These are phyloP conservation scores for Hemileccinum rubropunctum DNA, from an alignment of 768 basidiomycete genomes.

Conservation along the genomic window DNA sequence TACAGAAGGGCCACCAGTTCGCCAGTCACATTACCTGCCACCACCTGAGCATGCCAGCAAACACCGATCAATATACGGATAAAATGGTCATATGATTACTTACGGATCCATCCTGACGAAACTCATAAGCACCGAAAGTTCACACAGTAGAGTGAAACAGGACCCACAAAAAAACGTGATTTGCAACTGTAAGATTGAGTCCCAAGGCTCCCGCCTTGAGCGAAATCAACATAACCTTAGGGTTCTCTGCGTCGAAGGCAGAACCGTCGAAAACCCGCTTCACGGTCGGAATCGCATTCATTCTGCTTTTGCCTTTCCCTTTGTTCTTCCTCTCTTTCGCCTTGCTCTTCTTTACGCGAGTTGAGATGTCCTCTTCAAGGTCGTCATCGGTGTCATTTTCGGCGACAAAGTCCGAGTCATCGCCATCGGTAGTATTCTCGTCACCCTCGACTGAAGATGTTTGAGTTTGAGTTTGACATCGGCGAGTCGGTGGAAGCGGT, in stretches of 20 bases:
- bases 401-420: conserved; percentile 36
- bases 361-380: conserved; percentile 30
- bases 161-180: conserved; percentile 78
- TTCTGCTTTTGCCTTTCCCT: conserved; percentile 32
- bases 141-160: not conserved
- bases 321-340: conserved; percentile 39
- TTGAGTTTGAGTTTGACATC: conserved; percentile 6
- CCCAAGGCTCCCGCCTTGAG: conserved; percentile 86
- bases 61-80: conserved; percentile 12
- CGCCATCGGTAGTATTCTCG: conserved; percentile 21
- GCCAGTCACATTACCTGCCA: conserved; percentile 53
- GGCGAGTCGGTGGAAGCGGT: conserved; percentile 10
- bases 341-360: conserved; percentile 30
- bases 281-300: conserved; percentile 15
- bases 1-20: not conserved
- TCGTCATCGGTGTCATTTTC: conserved; percentile 29
- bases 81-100: conserved; percentile 30
- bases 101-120: conserved; percentile 75
- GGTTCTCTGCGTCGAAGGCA: conserved; percentile 43
- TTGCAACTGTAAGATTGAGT: conserved; percentile 84
- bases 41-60: conserved; percentile 48
- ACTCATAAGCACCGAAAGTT: conserved; percentile 5
- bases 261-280: conserved; percentile 20
- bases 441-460: conserved; percentile 7
- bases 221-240: conserved; percentile 83